Base-by-base conservation (phyloP, 2,329 filamentous ascomycete genomes). In the Cladosporium sp. region DNA sequence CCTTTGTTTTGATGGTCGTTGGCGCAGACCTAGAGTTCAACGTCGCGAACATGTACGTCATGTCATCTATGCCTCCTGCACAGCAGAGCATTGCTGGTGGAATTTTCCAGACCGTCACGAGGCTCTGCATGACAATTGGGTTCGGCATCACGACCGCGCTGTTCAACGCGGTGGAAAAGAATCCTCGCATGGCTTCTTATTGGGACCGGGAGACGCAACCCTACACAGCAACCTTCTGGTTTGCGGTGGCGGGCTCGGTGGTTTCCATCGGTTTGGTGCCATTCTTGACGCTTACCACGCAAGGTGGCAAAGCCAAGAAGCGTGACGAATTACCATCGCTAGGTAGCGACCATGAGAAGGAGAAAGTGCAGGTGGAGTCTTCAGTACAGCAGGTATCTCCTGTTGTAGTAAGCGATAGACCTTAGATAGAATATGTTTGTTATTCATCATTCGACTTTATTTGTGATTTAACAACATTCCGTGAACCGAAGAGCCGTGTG, bases 1-100 rank as follows among this genome's bases (percentile, higher is more conserved):
- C 83, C 0, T 76, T 90, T 46, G 76, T 87, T 18, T 75, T 91
- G 29, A 83, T 84, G 26, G 88, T 90, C 1, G 78, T 89, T 4
- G 89, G 89, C 1, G 88, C 88, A 0, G 89, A 91, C 72, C 84
- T 91, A 37, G 85, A 90, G 66, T 91, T 90, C 75, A 89, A 90
- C 67, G 88, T 91, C 26, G 84, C 86, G 3, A 91, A 91, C 82
- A 88, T 91, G 84, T 91, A 90, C 69, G 88, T 91, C 63, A 86
- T 90, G 81, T 87, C 86, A 4, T 86, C 85, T 0, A 83, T 91
- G 62, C 86, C 87, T 0, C 75, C 79, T 1, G 80, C 84, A n/a
- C 85, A 89, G 69, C 87, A 91, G 70, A 87, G 86, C 0, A 83
- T 90, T 16, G 88, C 88, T 0, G 88, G 88, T 6, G 88, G 87